These are phyloP conservation scores for Mycena galopus DNA, from an alignment of 768 basidiomycete genomes.

Conservation along the genomic window DNA sequence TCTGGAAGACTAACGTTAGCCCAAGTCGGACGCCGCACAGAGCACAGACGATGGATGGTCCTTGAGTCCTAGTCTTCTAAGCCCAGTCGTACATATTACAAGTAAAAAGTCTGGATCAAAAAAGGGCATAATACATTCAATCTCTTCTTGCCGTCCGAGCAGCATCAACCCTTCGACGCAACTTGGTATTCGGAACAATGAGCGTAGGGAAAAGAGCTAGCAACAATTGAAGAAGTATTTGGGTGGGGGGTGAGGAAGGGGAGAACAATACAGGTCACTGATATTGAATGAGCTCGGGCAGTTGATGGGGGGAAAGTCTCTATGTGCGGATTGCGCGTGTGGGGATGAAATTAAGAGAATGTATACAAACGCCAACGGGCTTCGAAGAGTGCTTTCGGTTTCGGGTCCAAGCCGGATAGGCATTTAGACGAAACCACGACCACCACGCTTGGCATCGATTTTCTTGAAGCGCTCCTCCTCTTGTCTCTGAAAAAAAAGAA, in stretches of 20 bases:
- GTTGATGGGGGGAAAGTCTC: constrained; percentile 4
- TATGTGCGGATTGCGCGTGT: neutral
- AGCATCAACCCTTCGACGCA: constrained; percentile 35
- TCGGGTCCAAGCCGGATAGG: neutral
- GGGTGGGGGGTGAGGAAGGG: neutral
- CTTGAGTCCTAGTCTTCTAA: neutral
- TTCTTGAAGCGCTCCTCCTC: constrained; percentile 88
- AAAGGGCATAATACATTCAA: constrained; percentile 27
- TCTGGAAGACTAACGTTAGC: too few species aligned
- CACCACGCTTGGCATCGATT: constrained; percentile 92
- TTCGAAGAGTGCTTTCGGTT: neutral
- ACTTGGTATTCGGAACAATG: constrained; percentile 37
- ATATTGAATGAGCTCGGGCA: constrained; percentile 9
- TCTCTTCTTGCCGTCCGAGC: constrained; percentile 30
- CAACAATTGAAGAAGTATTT: constrained; percentile 18
- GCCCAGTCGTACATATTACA: constrained; percentile 4
- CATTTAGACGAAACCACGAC: constrained; percentile 83
- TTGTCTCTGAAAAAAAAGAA: constrained; percentile 65
- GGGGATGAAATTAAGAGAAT: constrained; percentile 18
- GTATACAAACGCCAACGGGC: neutral
- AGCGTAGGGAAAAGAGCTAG: constrained; percentile 33
- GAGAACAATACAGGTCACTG: constrained; percentile 18
- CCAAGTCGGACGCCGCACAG: too few species aligned
- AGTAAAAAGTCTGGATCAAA: constrained; percentile 1
- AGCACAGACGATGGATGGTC: neutral